Percentiles rank a stretch among this genome's conserved stretches.
Evolutionary conservation across 139 green algal genomes (phyloP).

Genomic region (Chlorella ohadii): DNA sequence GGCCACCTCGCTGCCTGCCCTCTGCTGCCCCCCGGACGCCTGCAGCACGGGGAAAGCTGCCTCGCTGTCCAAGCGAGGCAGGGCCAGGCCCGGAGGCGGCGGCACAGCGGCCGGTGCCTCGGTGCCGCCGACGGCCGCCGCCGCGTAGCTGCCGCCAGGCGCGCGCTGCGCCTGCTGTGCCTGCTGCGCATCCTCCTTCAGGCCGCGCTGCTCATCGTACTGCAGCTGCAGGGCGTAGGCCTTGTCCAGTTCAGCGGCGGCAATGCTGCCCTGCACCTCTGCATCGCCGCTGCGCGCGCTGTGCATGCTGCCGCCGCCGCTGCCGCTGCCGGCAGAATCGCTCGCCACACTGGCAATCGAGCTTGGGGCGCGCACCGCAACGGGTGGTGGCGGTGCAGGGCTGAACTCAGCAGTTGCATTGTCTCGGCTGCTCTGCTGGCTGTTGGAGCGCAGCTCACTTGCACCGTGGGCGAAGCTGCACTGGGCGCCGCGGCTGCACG

Average conservation of each 20-base stretch:
- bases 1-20: too few relatives aligned
- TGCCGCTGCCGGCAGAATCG: neutral
- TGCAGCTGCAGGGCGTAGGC: neutral
- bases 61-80: neutral
- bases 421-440: neutral
- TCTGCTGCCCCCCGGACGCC: neutral
- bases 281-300: too few relatives aligned
- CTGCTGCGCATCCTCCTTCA: neutral
- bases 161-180: neutral
- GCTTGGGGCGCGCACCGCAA: too few relatives aligned
- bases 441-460: neutral
- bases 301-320: neutral
- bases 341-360: too few relatives aligned
- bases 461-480: conserved; percentile 25
- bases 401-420: too few relatives aligned
- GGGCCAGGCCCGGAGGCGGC: neutral
- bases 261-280: neutral
- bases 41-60: neutral
- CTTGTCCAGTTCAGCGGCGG: neutral
- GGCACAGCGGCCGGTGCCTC: neutral
- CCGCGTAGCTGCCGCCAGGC: neutral
- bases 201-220: neutral
- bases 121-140: neutral
- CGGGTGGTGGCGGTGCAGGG: too few relatives aligned
- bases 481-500: neutral